Percentiles rank a stretch among this genome's conserved stretches.
phyloP scores from a whole-genome alignment of 306 rosid species.

The Cicer cuneatum region DNA sequence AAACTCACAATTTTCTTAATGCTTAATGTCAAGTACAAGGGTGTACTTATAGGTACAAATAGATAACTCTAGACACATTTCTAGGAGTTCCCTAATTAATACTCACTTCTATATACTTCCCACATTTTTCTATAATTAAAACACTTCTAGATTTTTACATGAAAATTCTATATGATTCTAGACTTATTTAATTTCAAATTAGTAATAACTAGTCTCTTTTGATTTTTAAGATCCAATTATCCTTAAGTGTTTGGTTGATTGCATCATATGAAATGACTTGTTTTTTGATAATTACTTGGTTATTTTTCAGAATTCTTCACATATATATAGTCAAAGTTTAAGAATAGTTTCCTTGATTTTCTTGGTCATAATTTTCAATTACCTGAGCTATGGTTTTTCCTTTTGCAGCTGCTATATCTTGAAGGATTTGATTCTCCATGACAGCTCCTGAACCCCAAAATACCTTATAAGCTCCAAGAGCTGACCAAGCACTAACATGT shows the following conservation, averaged over 20 bases:
- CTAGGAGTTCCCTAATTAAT: no score
- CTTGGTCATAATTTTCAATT: conserved; percentile 31
- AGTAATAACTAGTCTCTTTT: background rate
- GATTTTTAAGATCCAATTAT: background rate
- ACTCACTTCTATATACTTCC: no score
- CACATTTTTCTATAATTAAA: no score
- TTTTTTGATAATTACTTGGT: background rate
- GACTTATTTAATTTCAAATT: no score
- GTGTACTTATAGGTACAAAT: no score
- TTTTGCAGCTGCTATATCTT: conserved; percentile 53
- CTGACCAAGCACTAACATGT: conserved; percentile 65
- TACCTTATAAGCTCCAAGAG: conserved; percentile 56
- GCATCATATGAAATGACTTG: background rate
- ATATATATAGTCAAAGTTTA: background rate
- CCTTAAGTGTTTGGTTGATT: conserved; percentile 22
- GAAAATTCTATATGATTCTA: no score
- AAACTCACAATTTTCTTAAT: no score
- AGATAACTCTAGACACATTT: no score
- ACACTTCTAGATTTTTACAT: no score
- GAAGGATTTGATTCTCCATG: conserved; percentile 54
- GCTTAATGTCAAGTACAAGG: no score
- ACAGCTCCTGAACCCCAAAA: conserved; percentile 62
- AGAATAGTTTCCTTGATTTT: background rate
- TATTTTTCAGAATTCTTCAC: conserved; percentile 1
- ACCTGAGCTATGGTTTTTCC: conserved; percentile 58